These are phyloP conservation scores for Sphaceloma murrayae DNA, from an alignment of 2,329 filamentous ascomycete species.

Conservation along the genomic window DNA sequence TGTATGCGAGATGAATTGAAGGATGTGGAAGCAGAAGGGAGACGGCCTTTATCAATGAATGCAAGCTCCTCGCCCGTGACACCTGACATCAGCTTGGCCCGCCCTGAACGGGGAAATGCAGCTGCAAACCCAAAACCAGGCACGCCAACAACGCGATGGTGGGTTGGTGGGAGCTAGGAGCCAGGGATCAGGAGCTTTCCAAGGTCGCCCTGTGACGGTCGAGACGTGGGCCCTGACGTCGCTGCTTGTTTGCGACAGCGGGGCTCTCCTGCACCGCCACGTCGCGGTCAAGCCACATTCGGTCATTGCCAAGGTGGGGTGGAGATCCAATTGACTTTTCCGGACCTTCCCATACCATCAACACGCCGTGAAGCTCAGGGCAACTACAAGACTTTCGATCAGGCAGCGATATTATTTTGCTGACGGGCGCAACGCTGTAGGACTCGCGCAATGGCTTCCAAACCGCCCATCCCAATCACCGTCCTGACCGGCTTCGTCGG, in stretches of 20 bases:
- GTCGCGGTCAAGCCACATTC: no score
- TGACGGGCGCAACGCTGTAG: not conserved
- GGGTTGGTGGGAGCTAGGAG: slow-evolving; percentile 1
- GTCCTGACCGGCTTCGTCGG: slow-evolving; percentile 95
- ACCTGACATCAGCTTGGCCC: slow-evolving; percentile 1
- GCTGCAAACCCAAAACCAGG: slow-evolving; percentile 13
- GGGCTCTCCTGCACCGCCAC: slow-evolving; percentile 10
- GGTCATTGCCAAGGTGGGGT: no score
- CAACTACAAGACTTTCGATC: no score
- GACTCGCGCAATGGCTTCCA: slow-evolving; percentile 4
- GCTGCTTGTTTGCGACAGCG: no score
- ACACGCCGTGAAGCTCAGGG: no score
- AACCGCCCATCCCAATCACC: slow-evolving; percentile 62
- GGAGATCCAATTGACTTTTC: slow-evolving; percentile 9
- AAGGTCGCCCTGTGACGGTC: slow-evolving; percentile 7
- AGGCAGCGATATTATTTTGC: no score
- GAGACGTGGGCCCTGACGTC: slow-evolving; percentile 14
- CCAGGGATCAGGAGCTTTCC: no score
- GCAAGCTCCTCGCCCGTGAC: not conserved
- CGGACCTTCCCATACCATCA: no score
- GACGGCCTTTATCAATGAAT: not conserved
- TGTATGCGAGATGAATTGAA: no score
- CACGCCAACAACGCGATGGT: not conserved
- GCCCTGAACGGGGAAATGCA: slow-evolving; percentile 10
- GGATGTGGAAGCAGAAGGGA: no score